Evolutionary conservation across 345 rosid genomes (phyloP).

Genomic region (Aethionema arabicum): DNA sequence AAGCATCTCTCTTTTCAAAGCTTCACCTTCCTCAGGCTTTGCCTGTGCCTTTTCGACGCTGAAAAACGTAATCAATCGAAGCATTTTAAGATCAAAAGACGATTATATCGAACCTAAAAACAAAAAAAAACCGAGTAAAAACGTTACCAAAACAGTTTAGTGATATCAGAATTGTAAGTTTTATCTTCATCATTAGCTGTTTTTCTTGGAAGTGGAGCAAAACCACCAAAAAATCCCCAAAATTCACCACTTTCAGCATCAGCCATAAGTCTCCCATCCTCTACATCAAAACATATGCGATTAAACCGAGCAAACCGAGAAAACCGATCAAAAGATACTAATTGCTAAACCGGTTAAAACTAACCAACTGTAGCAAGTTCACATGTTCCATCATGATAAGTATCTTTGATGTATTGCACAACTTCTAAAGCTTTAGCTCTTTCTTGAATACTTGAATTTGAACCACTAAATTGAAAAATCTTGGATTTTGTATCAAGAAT

Average conservation of each 20-base stretch:
- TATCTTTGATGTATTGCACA: slow-evolving; percentile 92
- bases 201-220: slow-evolving; percentile 95
- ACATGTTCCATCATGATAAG: slow-evolving; percentile 92
- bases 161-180: slow-evolving; percentile 38
- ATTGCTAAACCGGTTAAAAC: slow-evolving; percentile 36
- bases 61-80: slow-evolving; percentile 30
- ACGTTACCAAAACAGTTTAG: slow-evolving; percentile 65
- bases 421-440: slow-evolving; percentile 98
- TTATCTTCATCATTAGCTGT: slow-evolving; percentile 57
- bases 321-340: slow-evolving; percentile 4
- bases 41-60: slow-evolving; percentile 88
- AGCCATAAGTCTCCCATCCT: slow-evolving; percentile 99
- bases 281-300: slow-evolving; percentile 41
- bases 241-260: slow-evolving; percentile 97
- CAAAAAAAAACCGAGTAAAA: slow-evolving; percentile 8
- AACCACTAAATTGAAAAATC: slow-evolving; percentile 95
- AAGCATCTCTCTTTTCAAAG: slow-evolving; percentile 75
- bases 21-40: slow-evolving; percentile 62
- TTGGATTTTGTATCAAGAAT: slow-evolving; percentile 88
- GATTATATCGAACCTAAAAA: background rate
- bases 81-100: slow-evolving; percentile 15
- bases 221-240: slow-evolving; percentile 97
- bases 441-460: slow-evolving; percentile 94
- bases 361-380: slow-evolving; percentile 93
- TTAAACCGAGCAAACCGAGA: slow-evolving; percentile 21